These are phyloP conservation scores for Porcisia deanei DNA, from an alignment of 208 protist genomes.

Conservation along the genomic window DNA sequence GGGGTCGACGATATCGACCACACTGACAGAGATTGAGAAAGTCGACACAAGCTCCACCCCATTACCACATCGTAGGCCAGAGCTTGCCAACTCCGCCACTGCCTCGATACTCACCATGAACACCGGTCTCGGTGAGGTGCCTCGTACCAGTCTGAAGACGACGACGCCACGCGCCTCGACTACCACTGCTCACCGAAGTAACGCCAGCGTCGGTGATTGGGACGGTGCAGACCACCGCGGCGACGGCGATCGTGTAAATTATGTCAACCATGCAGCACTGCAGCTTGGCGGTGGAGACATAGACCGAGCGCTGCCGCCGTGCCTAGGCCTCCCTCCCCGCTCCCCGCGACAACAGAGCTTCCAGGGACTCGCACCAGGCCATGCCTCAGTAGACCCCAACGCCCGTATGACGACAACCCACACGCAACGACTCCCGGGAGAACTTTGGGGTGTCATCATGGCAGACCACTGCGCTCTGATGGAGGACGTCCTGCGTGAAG, in stretches of 20 bases:
- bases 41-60: not conserved
- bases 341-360: slow-evolving; percentile 16
- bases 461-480: slow-evolving; percentile 11
- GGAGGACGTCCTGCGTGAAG: slow-evolving; percentile 26
- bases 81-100: not conserved
- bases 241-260: not conserved
- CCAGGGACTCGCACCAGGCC: slow-evolving; percentile 3
- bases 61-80: not conserved
- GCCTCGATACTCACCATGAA: not conserved
- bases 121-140: slow-evolving; percentile 5
- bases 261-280: not conserved
- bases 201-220: too few species aligned
- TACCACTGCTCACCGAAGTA: not conserved
- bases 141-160: slow-evolving; percentile 18
- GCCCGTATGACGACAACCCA: slow-evolving; percentile 27
- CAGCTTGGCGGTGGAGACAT: not conserved
- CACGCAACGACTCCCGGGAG: slow-evolving; percentile 38
- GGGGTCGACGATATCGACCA: not conserved
- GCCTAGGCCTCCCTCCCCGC: slow-evolving; percentile 20
- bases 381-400: slow-evolving; percentile 9
- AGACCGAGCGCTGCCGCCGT: slow-evolving; percentile 5
- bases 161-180: slow-evolving; percentile 4
- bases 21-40: not conserved
- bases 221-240: not conserved
- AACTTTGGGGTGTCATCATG: slow-evolving; percentile 36